Base-by-base conservation (phyloP, 257 asterid species). In the Nicotiana obtusifolia region DNA sequence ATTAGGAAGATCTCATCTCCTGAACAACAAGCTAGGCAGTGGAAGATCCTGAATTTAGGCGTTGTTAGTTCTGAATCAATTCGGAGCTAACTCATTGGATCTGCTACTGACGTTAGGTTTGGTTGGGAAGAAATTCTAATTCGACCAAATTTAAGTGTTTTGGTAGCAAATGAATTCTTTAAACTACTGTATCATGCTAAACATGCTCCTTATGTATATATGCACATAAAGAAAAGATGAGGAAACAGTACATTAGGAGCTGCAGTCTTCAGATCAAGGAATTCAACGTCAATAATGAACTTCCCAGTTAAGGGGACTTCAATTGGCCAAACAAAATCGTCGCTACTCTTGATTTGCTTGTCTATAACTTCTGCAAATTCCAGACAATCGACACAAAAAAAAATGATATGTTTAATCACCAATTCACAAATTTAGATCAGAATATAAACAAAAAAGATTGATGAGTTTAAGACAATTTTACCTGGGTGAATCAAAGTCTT, bases 261-360 rank as follows among this genome's bases (percentile, higher is more conserved):
- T 47, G 91, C 85, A 56, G 89, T 87, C 88, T 95, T 95, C 41
- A 95, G 88, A 88, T 95, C 99, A 82, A 95, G 95, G 81, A 95
- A 95, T 88, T 95, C 98, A 16, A 95, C 91, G 79, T 95, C 98
- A 24, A 95, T 91, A 86, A 94, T 90, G 95, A 94, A 91, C 88
- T 91, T 95, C 44, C 99, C 98, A 0, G 96, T 90, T 30, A 91
- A 83, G 56, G 99, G 97, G 71, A 88, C 87, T 85, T 95, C 97
- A 31, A 92, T 73, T 0, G 91, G 62, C 99, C 99, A 95, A 62
- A 90, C 84, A 76, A 95, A 95, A 85, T 91, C 99, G 47, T 92
- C 98, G 82, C 83, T 93, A 91, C 81, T 90, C 90, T 93, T 93
- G 47, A 95, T 88, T 90, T 91, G 90, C 87, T 90, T 93, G 75